phyloP scores from a whole-genome alignment of 2,329 filamentous ascomycete genomes.

The Pseudogymnoascus sp. region DNA sequence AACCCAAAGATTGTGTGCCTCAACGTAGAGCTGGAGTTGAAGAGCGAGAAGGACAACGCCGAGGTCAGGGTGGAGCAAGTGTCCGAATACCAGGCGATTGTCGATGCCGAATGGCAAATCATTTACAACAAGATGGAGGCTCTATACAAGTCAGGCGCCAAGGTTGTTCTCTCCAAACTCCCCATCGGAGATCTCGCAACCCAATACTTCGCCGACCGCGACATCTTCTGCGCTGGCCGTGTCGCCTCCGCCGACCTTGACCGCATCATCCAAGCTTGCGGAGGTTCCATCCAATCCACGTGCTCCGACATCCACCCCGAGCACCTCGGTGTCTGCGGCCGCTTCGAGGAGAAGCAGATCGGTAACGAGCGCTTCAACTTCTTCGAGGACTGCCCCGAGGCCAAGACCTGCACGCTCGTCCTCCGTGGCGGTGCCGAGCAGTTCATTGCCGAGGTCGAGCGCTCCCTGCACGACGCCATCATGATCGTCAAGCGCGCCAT shows the following conservation, averaged over 20 bases:
- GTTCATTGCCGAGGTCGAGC: conserved; percentile 97
- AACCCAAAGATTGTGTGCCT: conserved; percentile 95
- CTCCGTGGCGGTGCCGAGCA: conserved; percentile 95
- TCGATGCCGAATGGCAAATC: conserved; percentile 99
- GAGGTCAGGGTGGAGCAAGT: conserved; percentile 97
- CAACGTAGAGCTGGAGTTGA: conserved; percentile 95
- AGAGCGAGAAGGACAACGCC: conserved; percentile 98
- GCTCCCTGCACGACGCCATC: conserved; percentile 95
- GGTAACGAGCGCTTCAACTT: conserved; percentile 97
- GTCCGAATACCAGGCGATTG: conserved; percentile 97
- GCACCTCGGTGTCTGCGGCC: conserved; percentile 83
- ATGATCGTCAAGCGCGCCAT: conserved; percentile 99
- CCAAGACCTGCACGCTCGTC: conserved; percentile 93
- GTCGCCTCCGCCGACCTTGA: conserved; percentile 90
- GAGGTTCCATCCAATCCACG: conserved; percentile 85
- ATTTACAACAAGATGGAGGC: conserved; percentile 99
- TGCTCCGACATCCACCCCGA: conserved; percentile 88
- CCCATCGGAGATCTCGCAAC: conserved; percentile 96
- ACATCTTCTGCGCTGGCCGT: conserved; percentile 95
- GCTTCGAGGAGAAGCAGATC: conserved; percentile 93
- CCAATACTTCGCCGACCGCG: conserved; percentile 94
- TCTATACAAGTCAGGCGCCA: conserved; percentile 84
- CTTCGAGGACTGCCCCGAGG: conserved; percentile 90
- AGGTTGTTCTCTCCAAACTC: conserved; percentile 93
- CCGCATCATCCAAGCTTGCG: conserved; percentile 88